Base-by-base conservation (phyloP, 2,329 filamentous ascomycete species). In the Fusarium denticulatum region DNA sequence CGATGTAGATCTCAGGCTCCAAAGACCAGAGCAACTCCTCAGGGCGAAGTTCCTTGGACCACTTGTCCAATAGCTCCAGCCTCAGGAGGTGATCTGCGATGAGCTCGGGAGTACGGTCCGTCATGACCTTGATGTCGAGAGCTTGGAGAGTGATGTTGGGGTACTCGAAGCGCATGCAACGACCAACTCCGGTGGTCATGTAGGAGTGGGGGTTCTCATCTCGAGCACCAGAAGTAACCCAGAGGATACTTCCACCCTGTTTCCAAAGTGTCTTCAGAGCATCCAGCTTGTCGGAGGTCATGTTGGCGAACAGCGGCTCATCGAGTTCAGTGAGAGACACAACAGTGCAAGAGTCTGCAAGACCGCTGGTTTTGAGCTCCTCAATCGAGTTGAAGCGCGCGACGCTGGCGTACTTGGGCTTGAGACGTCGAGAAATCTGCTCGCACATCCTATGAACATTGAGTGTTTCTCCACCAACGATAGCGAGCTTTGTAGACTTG, bases 241-340 rank as follows among this genome's bases (percentile, higher is more conserved):
- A 67, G 7, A 67, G 64, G 16, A 67, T 40, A 1, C 39, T 42
- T 1, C 60, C 20, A 0, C 18, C 28, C 18, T 32, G 39, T 0
- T 13, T 28, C 52, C 52, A 64, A 10, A 60, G 2, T 1, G 6
- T 39, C 9, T 4, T 64, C 5, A 64, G 16, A 7, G 34, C 49
- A 0, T 64, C 39, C 0, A 59, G 0, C 28, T 60, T 64, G 9
- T 0, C 8, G 0, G 34, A 26, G 0, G 52, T 64, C 37, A 60
- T 18, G 15, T 26, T 64, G 28, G 26, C 13, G 0, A 64, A 57
- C 22, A 64, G 0, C 2, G 60, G 60, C n/a, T 64, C 49, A 1
- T 64, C 60, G 10, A 60, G 60, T 18, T 64, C 60, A 0, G 60
- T 59, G 9, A 64, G 42, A 26, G 34, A 59, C 7, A 64, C 0